These are phyloP conservation scores for Spergularia azorica DNA, from an alignment of 179 eudicot species.

Conservation along the genomic window DNA sequence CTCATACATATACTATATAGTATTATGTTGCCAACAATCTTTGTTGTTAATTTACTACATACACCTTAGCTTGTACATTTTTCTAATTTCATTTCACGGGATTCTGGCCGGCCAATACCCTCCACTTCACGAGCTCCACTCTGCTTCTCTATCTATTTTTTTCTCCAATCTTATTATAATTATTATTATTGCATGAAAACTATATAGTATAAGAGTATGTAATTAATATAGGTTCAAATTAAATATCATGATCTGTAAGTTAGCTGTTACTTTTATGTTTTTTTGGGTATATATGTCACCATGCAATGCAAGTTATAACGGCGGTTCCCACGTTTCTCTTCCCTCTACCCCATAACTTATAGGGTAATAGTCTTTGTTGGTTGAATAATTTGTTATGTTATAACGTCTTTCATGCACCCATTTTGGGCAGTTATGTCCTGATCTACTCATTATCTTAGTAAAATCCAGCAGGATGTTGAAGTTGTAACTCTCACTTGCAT, in stretches of 20 bases:
- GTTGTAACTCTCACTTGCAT: neutral
- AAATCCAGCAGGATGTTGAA: neutral
- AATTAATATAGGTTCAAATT: too few species aligned
- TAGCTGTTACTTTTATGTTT: too few species aligned
- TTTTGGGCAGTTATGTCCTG: neutral
- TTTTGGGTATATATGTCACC: too few species aligned
- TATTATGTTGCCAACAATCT: slow-evolving; percentile 2
- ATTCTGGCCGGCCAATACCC: neutral
- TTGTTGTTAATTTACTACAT: neutral
- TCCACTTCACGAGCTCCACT: neutral
- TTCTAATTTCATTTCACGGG: neutral
- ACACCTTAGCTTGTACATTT: too few species aligned
- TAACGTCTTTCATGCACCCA: slow-evolving; percentile 11
- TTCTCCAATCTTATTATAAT: neutral
- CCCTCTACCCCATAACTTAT: neutral
- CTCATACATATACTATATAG: neutral
- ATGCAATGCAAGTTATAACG: too few species aligned
- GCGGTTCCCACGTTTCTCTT: neutral
- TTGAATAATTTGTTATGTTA: neutral
- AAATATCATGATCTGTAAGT: too few species aligned
- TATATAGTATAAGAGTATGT: too few species aligned
- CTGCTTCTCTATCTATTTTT: neutral
- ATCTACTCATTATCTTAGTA: neutral
- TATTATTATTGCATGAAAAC: neutral
- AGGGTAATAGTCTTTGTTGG: neutral